Evolutionary conservation across 305 asterid genomes (phyloP).

Genomic region (Coffea humblotiana): DNA sequence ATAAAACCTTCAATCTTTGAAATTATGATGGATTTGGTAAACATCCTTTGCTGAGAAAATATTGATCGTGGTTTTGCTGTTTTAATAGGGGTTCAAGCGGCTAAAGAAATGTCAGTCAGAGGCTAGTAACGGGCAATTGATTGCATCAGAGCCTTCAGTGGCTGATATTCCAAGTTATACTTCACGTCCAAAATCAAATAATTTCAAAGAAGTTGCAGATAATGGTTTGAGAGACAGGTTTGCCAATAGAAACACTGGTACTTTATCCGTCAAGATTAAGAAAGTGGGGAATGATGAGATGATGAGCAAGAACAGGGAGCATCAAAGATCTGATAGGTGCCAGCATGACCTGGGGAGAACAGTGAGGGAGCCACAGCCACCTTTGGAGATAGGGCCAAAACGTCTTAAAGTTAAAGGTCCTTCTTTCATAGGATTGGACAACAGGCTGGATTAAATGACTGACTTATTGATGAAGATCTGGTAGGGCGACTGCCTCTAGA

Average conservation of each 20-base stretch:
- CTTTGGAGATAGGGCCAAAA: slow-evolving; percentile 53
- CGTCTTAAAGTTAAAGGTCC: slow-evolving; percentile 82
- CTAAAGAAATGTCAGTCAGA: slow-evolving; percentile 62
- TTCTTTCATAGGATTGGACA: slow-evolving; percentile 49
- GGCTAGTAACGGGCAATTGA: slow-evolving; percentile 32
- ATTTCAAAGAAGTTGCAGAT: slow-evolving; percentile 29
- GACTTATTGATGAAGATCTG: slow-evolving; percentile 23
- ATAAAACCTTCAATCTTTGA: neutral
- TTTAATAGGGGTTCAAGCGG: slow-evolving; percentile 64
- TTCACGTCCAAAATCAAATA: slow-evolving; percentile 21
- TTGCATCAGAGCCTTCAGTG: slow-evolving; percentile 34
- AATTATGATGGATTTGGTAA: neutral
- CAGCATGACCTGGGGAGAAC: slow-evolving; percentile 41
- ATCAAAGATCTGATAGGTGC: slow-evolving; percentile 31
- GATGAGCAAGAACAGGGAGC: slow-evolving; percentile 26
- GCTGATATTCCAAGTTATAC: slow-evolving; percentile 26
- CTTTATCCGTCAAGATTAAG: slow-evolving; percentile 59
- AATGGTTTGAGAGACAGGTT: slow-evolving; percentile 33
- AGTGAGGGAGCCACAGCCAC: slow-evolving; percentile 40
- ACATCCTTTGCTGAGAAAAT: neutral
- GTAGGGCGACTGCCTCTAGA: slow-evolving; percentile 30
- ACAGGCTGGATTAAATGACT: slow-evolving; percentile 37
- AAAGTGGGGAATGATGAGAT: slow-evolving; percentile 36
- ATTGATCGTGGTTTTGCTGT: neutral
- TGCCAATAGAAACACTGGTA: slow-evolving; percentile 38